These are phyloP conservation scores for Aureobasidium sp. DNA, from an alignment of 2,329 filamentous ascomycete species.

Conservation along the genomic window DNA sequence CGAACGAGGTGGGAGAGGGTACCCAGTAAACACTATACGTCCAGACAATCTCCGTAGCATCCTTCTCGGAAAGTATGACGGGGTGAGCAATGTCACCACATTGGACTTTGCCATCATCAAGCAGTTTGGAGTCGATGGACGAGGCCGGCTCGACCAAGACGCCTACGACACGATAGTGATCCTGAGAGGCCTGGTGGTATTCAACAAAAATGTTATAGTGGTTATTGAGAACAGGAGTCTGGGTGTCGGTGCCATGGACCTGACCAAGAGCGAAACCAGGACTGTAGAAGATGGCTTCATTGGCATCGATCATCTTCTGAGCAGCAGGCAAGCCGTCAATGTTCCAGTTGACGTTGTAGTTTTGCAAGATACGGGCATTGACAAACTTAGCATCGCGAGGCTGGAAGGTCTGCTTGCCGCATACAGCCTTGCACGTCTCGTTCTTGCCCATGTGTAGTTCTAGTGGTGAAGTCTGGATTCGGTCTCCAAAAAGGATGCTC, in stretches of 20 bases:
- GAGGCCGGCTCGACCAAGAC: conserved; percentile 83
- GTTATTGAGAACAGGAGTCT: conserved; percentile 68
- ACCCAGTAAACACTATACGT: conserved; percentile 92
- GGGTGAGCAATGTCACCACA: conserved; percentile 54
- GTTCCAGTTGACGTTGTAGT: conserved; percentile 91
- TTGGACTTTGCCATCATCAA: conserved; percentile 50
- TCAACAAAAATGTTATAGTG: conserved; percentile 93
- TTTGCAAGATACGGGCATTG: conserved; percentile 72
- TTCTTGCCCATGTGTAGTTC: conserved; percentile 80
- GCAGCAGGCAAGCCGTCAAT: conserved; percentile 91
- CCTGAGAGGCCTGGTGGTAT: conserved; percentile 70
- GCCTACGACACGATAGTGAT: conserved; percentile 81
- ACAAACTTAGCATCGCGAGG: conserved; percentile 67
- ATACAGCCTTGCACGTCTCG: conserved; percentile 79
- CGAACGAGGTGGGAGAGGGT: conserved; percentile 79
- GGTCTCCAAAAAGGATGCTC: conserved; percentile 93
- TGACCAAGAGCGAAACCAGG: conserved; percentile 74
- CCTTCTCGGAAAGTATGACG: conserved; percentile 59
- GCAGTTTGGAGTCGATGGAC: conserved; percentile 49
- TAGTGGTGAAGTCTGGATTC: conserved; percentile 95
- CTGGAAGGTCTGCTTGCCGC: conserved; percentile 59
- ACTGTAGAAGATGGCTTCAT: conserved; percentile 77
- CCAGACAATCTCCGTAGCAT: conserved; percentile 62
- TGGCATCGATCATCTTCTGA: conserved; percentile 69
- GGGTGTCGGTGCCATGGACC: conserved; percentile 58